Evolutionary conservation across 1,284 basidiomycete genomes (phyloP), one percentile per base, ranked within the genome.

Genomic region (Cutaneotrichosporon daszewskae): DNA sequence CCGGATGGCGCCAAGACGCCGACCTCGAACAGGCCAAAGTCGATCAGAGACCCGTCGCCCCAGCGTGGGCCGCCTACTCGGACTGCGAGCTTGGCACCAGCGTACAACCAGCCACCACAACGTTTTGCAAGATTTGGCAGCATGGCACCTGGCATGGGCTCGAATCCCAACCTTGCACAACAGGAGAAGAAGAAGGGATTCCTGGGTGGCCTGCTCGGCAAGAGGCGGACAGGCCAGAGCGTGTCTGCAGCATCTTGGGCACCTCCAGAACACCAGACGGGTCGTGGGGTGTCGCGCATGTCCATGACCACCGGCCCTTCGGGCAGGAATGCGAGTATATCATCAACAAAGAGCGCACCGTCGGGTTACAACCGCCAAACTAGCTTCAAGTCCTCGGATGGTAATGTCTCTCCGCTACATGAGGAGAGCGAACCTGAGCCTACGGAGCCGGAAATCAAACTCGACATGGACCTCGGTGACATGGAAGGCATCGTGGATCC

Each of bases 401-500:
- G 48, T 2, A 40, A 44, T 9, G 54, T 64, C 20, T 64, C 62
- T 5, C 64, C 64, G 5, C 23, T 63, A 20, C 48, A 64, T 12
- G 64, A 65, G 32, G 47, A 58, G 14, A 41, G 39, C 37, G 61
- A 36, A 20, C 19, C 27, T 18, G 39, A 46, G n/a, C 24, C 10
- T 5, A 39, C 32, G 13, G 32, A 26, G 27, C 37, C 51, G 12
- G 59, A 62, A 16, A 74, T 79, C 55, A 74, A 73, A 17, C 76
- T 90, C 28, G 87, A 92, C 68, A 83, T 81, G 37, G 81, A 92
- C 54, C 73, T 92, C 32, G 78, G 84, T 24, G 75, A 81, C 47
- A 87, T 95, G 77, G 84, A 86, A 37, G 89, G 85, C 23, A 87
- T 94, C 62, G 75, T 94, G 53, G 76, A 88, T 65, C 67, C 72